Evolutionary conservation across 2,329 filamentous ascomycete species (phyloP), one percentile per base, ranked within the genome.

Genomic region (Dryadomyces quercivorus): DNA sequence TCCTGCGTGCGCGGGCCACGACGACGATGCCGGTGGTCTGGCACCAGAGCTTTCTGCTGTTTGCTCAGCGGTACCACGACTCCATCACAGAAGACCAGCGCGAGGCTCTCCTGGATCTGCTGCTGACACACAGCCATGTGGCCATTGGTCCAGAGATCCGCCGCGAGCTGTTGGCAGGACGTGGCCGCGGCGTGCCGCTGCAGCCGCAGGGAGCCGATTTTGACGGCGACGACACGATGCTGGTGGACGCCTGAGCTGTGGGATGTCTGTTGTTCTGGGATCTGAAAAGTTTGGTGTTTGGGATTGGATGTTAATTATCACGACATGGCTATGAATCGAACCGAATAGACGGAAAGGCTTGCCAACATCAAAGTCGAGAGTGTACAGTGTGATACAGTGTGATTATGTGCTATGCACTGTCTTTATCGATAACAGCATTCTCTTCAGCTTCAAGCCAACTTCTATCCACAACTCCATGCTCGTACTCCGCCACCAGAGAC

Each of bases 51-150:
- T 74, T 98, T 34, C 72, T 98, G 54, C 86, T 88, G 2, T 98
- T 98, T 70, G 90, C 93, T 26, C 87, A 96, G 71, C 78, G 92
- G 55, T 98, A 97, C 71, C 84, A 90, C 64, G 94, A 96, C 61
- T 92, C 97, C 68, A 92, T 94, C 63, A 92, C 88, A 1, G 88
- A 93, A 66, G 88, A 94, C 63, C 88, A 93, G 72, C 74, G 88
- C 62, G 92, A 98, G 70, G 88, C 90, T 0, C 71, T 98, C 51
- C 73, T 98, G 6, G 93, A 98, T 70, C 70, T 98, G 57, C 73
- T 98, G 18, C 74, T 95, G 46, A 84, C 83, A 4, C 82, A 92
- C 58, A 91, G 91, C 0, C 93, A 98, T 70, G 82, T 84, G 58
- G 81, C 85, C 57, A 96, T 98, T 59, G 90, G 89, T 0, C 90